Base-by-base conservation (phyloP, 163 green algal genomes). In the Scenedesmus sp. region DNA sequence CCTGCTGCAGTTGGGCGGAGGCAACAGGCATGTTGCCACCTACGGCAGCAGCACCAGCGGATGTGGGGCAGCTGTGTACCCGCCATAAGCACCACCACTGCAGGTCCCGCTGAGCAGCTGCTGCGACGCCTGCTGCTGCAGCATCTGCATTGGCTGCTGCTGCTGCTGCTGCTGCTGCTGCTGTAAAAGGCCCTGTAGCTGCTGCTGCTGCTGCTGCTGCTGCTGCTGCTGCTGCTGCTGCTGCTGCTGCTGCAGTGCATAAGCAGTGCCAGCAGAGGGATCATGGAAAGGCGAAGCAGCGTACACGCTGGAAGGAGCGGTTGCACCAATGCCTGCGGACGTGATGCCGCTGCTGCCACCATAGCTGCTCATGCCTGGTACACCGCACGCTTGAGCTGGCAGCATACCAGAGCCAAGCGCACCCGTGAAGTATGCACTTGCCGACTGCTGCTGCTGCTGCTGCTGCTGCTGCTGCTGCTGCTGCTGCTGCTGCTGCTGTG, bases 381-480 rank as follows among this genome's bases (percentile, higher is more conserved):
- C 5, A 13, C 18, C 76, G 33, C 76, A 16, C 18, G 18, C 40
- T 83, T 83, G 76, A 12, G 40, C 16, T 26, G 76, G 35, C 43
- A 7, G 73, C 73, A 44, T 20, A 20, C 35, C 35, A 51, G 35
- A 30, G 73, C 35, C 68, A 46, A 16, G 35, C 15, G n/a, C 37
- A 33, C 81, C 33, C 9, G 46, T 35, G 20, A 86, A 33, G 26
- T 33, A n/a, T 6, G n/a, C 35, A 42, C 26, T 43, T 18, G 81
- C 35, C n/a, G 30, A 24, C 24, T 51, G 44, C 81, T 33, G 49
- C 43, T 59, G 37, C 7, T n/a, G 79, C 43, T 37, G 79, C 37
- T 68, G 79, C 79, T 68, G 79, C 42, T 59, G 43, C 79, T 68
- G 79, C 79, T 73, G 81, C 81, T 46, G 82, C 82, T 79, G 78